Evolutionary conservation across 2,329 filamentous ascomycete species (phyloP).

Genomic region (Chaetomium strumarium): DNA sequence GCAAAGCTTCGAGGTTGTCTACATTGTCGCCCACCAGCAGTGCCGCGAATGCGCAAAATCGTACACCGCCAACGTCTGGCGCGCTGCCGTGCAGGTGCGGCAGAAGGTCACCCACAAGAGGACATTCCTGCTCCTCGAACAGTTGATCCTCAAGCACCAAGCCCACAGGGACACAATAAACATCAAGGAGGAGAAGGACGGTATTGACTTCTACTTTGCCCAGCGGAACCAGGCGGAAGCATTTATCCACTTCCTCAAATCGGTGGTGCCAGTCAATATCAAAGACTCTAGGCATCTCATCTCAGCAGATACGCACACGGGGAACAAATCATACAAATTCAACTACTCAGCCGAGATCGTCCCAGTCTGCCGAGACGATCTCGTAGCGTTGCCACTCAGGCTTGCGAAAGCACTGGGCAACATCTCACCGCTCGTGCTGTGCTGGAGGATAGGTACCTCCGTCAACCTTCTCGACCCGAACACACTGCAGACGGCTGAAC

Average conservation of each 20-base stretch:
- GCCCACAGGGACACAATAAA: constrained; percentile 93
- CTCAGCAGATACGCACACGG: constrained; percentile 86
- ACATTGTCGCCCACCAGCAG: constrained; percentile 84
- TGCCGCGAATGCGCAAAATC: constrained; percentile 94
- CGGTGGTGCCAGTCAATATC: constrained; percentile 61
- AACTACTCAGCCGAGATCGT: constrained; percentile 83
- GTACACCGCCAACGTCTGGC: constrained; percentile 94
- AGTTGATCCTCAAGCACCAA: constrained; percentile 89
- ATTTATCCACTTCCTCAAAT: constrained; percentile 70
- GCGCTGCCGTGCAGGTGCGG: constrained; percentile 86
- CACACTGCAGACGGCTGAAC: constrained; percentile 84
- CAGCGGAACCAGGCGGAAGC: constrained; percentile 82
- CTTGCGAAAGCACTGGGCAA: constrained; percentile 83
- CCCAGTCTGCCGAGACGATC: constrained; percentile 94
- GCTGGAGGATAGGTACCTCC: constrained; percentile 81
- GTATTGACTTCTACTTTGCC: constrained; percentile 92
- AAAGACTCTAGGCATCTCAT: constrained; percentile 62
- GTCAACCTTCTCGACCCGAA: constrained; percentile 85
- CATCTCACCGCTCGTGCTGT: constrained; percentile 79
- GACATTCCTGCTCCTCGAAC: constrained; percentile 67
- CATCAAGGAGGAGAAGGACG: constrained; percentile 94
- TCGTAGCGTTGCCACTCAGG: constrained; percentile 87
- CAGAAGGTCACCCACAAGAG: constrained; percentile 97
- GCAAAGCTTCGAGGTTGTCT: constrained; percentile 93
- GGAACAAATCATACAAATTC: constrained; percentile 90